A percentile compares a stretch with the other conserved stretches of the same genome.
phyloP scores from a whole-genome alignment of 306 rosid genomes.

The Datisca glomerata region DNA sequence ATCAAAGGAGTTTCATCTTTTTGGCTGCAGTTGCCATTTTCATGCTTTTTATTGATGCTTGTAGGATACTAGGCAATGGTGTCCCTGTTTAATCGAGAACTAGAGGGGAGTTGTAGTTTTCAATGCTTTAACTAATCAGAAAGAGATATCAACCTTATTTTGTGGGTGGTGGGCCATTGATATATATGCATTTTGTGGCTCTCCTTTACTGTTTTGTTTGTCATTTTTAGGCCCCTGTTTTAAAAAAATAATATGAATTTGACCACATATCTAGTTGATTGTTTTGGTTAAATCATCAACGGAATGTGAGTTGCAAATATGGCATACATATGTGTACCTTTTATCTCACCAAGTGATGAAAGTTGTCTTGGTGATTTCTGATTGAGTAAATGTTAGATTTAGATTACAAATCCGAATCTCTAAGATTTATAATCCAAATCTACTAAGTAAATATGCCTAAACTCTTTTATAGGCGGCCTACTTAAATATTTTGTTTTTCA shows the following conservation, averaged over 20 bases:
- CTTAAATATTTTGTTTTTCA: no score
- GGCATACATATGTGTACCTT: no score
- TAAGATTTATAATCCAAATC: no score
- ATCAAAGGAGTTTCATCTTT: slow-evolving; percentile 10
- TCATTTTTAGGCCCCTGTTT: no score
- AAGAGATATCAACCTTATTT: slow-evolving; percentile 16
- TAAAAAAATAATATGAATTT: not conserved
- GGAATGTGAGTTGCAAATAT: not conserved
- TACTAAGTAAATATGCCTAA: no score
- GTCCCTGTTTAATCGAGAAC: slow-evolving; percentile 8
- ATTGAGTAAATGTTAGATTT: no score
- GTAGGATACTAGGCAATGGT: slow-evolving; percentile 19
- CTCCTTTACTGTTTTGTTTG: slow-evolving; percentile 4
- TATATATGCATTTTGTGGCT: slow-evolving; percentile 17
- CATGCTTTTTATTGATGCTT: slow-evolving; percentile 16
- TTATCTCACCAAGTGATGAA: no score
- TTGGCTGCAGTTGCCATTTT: slow-evolving; percentile 5
- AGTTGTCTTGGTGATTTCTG: no score
- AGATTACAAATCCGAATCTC: no score
- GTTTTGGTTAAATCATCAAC: not conserved
- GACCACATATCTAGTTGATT: not conserved
- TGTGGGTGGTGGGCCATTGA: slow-evolving; percentile 32
- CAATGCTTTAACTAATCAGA: slow-evolving; percentile 17
- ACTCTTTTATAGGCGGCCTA: no score
- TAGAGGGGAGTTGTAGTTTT: not conserved